Base-by-base conservation (phyloP, 1,284 basidiomycete genomes). In the Rhodotorula sp. region DNA sequence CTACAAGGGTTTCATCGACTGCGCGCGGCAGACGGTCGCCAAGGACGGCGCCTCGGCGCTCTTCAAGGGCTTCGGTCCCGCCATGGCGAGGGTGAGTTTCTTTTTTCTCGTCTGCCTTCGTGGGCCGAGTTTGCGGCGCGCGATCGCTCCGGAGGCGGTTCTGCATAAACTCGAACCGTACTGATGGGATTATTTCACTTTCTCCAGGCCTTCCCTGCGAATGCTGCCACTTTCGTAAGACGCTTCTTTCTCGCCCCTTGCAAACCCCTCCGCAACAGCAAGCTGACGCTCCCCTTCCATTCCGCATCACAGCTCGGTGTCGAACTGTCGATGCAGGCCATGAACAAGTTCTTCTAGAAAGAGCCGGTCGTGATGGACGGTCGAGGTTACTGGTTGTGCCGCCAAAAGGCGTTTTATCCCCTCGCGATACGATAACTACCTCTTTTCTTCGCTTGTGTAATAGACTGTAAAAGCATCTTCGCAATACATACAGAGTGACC, bases 1-100 rank as follows among this genome's bases (percentile, higher is more conserved):
- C 20, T 99, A 99, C 84, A 89, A 88, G 61, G 94, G 97, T 54
- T 88, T 99, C 80, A 78, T 97, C 71, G 97, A 99, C 82, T 99
- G 97, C 80, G 88, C 91, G 47, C 85, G 89, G 66, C 93, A 97
- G 84, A 93, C 94, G 7, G 91, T 99, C 76, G 91, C 92, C n/a
- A 86, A 86, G 70, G 95, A 98, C 82, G 97, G 97, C 62, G 84
- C 91, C 34, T 85, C 84, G 54, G 95, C 96, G 10, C 85, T 99
- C 47, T 99, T 95, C 91, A 97, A 91, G 83, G 97, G 74, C 39
- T 93, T 98, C 80, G 95, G 92, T 65, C 97, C 97, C 34, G 96
- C 96, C 26, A 98, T 98, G 82, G 68, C 68, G 46, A 65, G 72
- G 60, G 70, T 63, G 59, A 34, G 62, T 51, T 5, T 65, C 23